These are phyloP conservation scores for Ustilago sp. DNA, from an alignment of 1,284 basidiomycete genomes.

Conservation along the genomic window DNA sequence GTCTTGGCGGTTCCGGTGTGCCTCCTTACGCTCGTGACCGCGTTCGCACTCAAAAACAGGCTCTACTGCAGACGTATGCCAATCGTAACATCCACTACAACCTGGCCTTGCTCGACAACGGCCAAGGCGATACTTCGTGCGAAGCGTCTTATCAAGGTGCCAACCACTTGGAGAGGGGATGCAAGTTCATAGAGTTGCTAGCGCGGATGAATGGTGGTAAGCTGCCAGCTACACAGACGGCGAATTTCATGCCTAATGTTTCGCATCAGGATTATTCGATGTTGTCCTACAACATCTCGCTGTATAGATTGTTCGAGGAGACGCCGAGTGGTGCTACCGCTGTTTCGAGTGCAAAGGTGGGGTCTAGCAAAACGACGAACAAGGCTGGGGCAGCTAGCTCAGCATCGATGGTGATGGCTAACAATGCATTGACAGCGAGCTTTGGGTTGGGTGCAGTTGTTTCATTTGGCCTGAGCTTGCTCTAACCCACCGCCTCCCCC, in stretches of 20 bases:
- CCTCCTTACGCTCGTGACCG: slow-evolving; percentile 53
- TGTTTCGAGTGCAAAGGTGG: neutral
- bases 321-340: slow-evolving; percentile 12
- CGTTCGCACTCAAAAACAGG: slow-evolving; percentile 38
- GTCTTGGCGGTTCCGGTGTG: slow-evolving; percentile 44
- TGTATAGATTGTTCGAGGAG: slow-evolving; percentile 58
- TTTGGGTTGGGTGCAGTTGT: neutral
- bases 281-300: slow-evolving; percentile 50
- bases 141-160: slow-evolving; percentile 54
- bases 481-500: neutral
- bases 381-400: slow-evolving; percentile 9
- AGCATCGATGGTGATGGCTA: neutral
- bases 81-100: slow-evolving; percentile 59
- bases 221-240: slow-evolving; percentile 56
- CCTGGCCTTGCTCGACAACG: slow-evolving; percentile 63
- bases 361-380: neutral
- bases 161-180: slow-evolving; percentile 61
- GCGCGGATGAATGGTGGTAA: slow-evolving; percentile 21
- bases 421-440: neutral
- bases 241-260: slow-evolving; percentile 58
- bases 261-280: slow-evolving; percentile 66
- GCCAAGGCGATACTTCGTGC: slow-evolving; percentile 62
- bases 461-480: neutral
- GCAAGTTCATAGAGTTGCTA: slow-evolving; percentile 48
- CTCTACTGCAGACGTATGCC: slow-evolving; percentile 45